Base-by-base conservation (phyloP, 768 basidiomycete species). In the Hypholoma fasciculare region DNA sequence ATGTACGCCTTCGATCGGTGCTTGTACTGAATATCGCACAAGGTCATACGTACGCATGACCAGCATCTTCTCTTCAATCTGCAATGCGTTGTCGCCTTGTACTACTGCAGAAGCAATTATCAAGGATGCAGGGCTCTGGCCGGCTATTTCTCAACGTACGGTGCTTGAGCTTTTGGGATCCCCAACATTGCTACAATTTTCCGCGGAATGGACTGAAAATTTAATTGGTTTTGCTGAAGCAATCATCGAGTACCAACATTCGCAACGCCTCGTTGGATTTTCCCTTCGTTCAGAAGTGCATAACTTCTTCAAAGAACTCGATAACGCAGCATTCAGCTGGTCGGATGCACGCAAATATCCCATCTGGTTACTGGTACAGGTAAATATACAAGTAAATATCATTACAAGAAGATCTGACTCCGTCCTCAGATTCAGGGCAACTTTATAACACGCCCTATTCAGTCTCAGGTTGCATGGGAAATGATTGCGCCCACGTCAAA, bases 321-420 rank as follows among this genome's bases (percentile, higher is more conserved):
- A 60, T 23, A 69, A 68, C 48, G 59, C 37, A 6, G 36, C 57
- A 48, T 57, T 58, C 53, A 46, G 54, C 49, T 36, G 55, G 53
- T 26, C 27, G 8, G 62, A 70, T 49, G 59, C 64, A 20, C 17
- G 23, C 7, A 27, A 54, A 34, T 52, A 75, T 63, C 68, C 72
- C 1, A 78, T 79, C 51, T 82, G 78, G 81, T 59, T 79, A 0
- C 60, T 82, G 13, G 70, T 82, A 11, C 81, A 82, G 69, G 76
- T 79, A 20, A 47, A 38, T 26, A 38, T 17, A 5, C 42, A 53
- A 34, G 54, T 50, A 58, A 60, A 51, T 47, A 61, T 9, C 49
- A 36, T 43, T 49, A 49, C 44, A 23, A 37, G 50, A 5, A 54
- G 53, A 40, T 42, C 46, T 58, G 39, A 48, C 48, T 23, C 23